Evolutionary conservation across 164 flowering plant species (phyloP).

Genomic region (Brasenia schreberi): DNA sequence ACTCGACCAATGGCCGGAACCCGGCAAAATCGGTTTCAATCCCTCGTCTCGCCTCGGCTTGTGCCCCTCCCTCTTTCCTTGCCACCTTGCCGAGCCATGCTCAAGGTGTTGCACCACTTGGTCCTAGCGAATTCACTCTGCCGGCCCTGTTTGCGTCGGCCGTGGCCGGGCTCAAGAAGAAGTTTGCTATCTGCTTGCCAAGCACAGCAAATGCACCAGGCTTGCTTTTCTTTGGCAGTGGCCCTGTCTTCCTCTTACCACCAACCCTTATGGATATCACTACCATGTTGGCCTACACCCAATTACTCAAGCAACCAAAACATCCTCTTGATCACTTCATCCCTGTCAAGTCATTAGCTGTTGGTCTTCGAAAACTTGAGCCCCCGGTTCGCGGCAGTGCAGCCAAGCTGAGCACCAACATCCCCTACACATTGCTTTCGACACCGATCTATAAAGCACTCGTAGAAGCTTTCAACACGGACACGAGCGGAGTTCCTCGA

Average conservation of each 20-base stretch:
- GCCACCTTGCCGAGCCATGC: constrained; percentile 12
- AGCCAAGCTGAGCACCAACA: constrained; percentile 23
- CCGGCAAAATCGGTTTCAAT: constrained; percentile 3
- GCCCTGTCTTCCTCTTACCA: constrained; percentile 18
- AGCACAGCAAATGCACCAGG: constrained; percentile 8
- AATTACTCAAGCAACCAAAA: constrained; percentile 9
- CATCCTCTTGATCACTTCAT: constrained; percentile 11
- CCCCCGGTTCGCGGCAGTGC: not conserved
- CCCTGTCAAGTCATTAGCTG: not conserved
- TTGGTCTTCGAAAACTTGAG: not conserved
- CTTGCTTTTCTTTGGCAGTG: constrained; percentile 19
- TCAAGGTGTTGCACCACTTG: constrained; percentile 24
- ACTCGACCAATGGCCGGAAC: constrained; percentile 15
- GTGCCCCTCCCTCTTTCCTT: constrained; percentile 15
- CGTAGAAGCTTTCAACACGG: constrained; percentile 12
- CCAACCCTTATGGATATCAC: constrained; percentile 7
- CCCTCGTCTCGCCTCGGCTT: constrained; percentile 11
- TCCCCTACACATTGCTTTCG: constrained; percentile 24
- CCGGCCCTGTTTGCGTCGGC: constrained; percentile 10
- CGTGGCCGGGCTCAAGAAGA: constrained; percentile 4
- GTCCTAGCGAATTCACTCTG: constrained; percentile 12
- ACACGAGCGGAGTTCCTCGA: constrained; percentile 21
- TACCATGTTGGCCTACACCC: constrained; percentile 14
- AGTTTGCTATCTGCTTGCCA: constrained; percentile 25
- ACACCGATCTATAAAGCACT: constrained; percentile 16